phyloP scores from a whole-genome alignment of 495 filamentous ascomycete species.

The Penicillium bialowiezense region DNA sequence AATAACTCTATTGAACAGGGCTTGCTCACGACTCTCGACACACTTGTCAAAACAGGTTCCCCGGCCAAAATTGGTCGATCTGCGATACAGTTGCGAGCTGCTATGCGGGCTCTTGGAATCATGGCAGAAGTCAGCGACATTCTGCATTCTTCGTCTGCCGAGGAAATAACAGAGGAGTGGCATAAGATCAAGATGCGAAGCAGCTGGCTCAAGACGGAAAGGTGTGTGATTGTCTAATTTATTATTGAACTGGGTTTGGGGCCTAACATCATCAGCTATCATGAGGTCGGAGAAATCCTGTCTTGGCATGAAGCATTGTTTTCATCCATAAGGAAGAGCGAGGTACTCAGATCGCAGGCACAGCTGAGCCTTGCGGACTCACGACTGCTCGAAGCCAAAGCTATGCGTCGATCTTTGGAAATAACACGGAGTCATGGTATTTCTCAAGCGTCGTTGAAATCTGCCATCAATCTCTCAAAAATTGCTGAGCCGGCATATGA shows the following conservation, averaged over 20 bases:
- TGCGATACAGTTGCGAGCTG: slow-evolving; percentile 56
- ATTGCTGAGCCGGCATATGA: slow-evolving; percentile 67
- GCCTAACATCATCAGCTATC: slow-evolving; percentile 55
- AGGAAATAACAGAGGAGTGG: slow-evolving; percentile 62
- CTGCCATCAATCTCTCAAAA: slow-evolving; percentile 74
- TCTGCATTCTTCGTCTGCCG: slow-evolving; percentile 52
- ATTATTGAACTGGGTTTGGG: slow-evolving; percentile 19
- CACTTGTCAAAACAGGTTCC: slow-evolving; percentile 50
- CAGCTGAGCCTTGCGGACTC: slow-evolving; percentile 57
- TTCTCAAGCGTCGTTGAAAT: slow-evolving; percentile 79
- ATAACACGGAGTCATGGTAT: slow-evolving; percentile 76
- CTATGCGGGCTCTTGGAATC: slow-evolving; percentile 70
- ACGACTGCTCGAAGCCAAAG: slow-evolving; percentile 69
- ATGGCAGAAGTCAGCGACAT: slow-evolving; percentile 81
- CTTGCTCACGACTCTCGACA: slow-evolving; percentile 60
- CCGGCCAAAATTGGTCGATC: slow-evolving; percentile 55
- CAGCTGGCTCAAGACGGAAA: slow-evolving; percentile 74
- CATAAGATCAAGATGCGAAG: slow-evolving; percentile 60
- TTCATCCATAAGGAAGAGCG: slow-evolving; percentile 70
- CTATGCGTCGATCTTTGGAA: slow-evolving; percentile 67
- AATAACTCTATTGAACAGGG: slow-evolving; percentile 56
- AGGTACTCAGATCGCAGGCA: slow-evolving; percentile 56
- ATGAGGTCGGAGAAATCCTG: slow-evolving; percentile 76
- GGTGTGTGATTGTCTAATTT: slow-evolving; percentile 46
- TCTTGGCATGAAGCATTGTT: slow-evolving; percentile 79